Base-by-base conservation (phyloP, 1,284 basidiomycete genomes). In the Inonotus obliquus region DNA sequence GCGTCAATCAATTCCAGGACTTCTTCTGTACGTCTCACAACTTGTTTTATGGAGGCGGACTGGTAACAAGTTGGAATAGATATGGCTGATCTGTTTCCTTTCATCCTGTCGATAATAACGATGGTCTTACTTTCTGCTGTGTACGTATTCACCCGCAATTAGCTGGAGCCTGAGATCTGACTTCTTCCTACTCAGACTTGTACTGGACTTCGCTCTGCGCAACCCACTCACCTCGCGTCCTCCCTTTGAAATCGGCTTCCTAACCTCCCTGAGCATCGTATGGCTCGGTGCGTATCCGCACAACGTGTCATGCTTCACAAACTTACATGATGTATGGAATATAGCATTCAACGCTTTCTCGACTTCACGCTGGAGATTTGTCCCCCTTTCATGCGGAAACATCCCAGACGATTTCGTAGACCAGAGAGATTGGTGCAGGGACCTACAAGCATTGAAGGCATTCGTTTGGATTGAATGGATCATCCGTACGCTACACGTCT, bases 321-420 rank as follows among this genome's bases (percentile, higher is more conserved):
- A 21, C 48, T 32, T 53, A 51, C 48, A 14, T n/a, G n/a, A 55
- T 29, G n/a, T 35, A 10, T 21, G 44, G 41, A 58, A 27, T 48
- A 11, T 59, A 85, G 82, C 77, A 1, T 82, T 82, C 75, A 85
- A 83, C 65, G 76, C 79, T 6, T 86, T 86, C 70, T 85, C 84
- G 0, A 84, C 81, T 11, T 76, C 79, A 17, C 79, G 83, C 41
- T 86, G 83, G 82, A 66, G 69, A 38, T 67, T 74, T 51, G 73
- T 82, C 37, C 80, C 81, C 4, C 70, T 81, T 61, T 67, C 75
- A 29, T 85, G 83, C 70, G 69, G 71, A 52, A 65, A 70, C 39
- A 83, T 85, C 53, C 81, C 83, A 35, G 65, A 61, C 79, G 81
- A 77, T n/a, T 81, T 76, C 65, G 54, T 73, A 7, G 79, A 79